Evolutionary conservation across 148 eudicot species (phyloP).

Genomic region (Bassia scoparia): DNA sequence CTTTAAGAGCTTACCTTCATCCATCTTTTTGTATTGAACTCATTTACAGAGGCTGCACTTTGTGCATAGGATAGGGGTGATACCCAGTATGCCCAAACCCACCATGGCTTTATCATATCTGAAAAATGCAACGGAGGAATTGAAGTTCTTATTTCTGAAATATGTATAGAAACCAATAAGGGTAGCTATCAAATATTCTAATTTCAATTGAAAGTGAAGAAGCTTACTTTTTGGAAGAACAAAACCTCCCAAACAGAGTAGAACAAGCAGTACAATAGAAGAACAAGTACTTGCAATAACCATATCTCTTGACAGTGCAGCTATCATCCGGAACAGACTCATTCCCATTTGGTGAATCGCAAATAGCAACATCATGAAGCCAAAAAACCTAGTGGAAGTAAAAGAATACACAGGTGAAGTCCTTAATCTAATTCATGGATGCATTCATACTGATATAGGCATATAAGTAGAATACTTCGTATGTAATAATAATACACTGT

Average conservation of each 20-base stretch:
- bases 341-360: constrained; percentile 78
- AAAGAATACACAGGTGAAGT: constrained; percentile 3
- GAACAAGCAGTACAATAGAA: constrained; percentile 48
- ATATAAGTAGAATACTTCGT: too few species aligned
- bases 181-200: neutral
- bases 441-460: too few species aligned
- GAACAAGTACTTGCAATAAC: constrained; percentile 70
- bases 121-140: too few species aligned
- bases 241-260: constrained; percentile 76
- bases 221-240: constrained; percentile 50
- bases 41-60: constrained; percentile 74
- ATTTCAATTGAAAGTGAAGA: neutral
- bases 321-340: constrained; percentile 76
- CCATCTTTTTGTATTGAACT: constrained; percentile 80
- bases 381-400: constrained; percentile 58
- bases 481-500: too few species aligned
- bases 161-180: constrained; percentile 15
- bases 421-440: too few species aligned
- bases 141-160: too few species aligned
- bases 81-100: constrained; percentile 89
- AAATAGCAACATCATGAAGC: constrained; percentile 59
- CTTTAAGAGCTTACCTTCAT: constrained; percentile 37
- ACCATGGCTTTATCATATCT: constrained; percentile 82
- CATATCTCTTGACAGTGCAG: constrained; percentile 69
- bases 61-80: constrained; percentile 84